Conservation (phyloP, 768 basidiomycete species). For the Agrocybe chaxingu region DNA sequence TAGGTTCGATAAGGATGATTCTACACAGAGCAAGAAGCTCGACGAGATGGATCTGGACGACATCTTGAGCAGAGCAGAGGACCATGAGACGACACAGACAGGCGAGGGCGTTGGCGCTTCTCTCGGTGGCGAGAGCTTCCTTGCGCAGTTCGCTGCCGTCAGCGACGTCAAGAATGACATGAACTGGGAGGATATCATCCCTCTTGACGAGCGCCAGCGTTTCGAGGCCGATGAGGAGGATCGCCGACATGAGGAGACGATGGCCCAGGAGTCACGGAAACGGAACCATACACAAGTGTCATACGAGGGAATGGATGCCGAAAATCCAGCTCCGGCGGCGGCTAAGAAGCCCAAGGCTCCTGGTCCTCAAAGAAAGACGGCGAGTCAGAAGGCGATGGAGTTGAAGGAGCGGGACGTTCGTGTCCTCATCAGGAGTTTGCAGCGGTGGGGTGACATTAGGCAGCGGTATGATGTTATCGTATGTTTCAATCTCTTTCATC, state of each 20-base stretch:
- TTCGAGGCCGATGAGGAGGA: constrained; percentile 81
- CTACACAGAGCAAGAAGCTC: constrained; percentile 88
- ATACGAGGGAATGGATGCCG: constrained; percentile 93
- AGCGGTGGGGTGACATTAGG: constrained; percentile 97
- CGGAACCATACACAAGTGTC: constrained; percentile 83
- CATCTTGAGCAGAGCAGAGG: constrained; percentile 94
- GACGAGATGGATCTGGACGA: constrained; percentile 99
- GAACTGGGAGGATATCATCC: constrained; percentile 99
- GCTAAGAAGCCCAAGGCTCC: constrained; percentile 75
- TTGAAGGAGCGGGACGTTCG: constrained; percentile 97
- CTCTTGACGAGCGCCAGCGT: constrained; percentile 83
- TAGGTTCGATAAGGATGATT: constrained; percentile 97
- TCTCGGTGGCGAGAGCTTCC: constrained; percentile 95
- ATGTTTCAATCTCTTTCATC: constrained; percentile 29
- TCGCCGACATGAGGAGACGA: constrained; percentile 67
- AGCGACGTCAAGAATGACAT: constrained; percentile 99
- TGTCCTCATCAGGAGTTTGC: constrained; percentile 89
- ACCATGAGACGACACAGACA: constrained; percentile 88
- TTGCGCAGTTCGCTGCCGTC: constrained; percentile 91
- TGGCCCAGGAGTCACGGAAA: constrained; percentile 70
- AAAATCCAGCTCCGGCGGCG: constrained; percentile 59
- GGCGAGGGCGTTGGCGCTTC: constrained; percentile 82
- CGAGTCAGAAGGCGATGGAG: constrained; percentile 93
- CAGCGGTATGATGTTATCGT: constrained; percentile 94
- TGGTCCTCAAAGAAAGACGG: constrained; percentile 79